Conservation (phyloP, 2,329 filamentous ascomycete genomes). For the Westerdykella aurantiaca region DNA sequence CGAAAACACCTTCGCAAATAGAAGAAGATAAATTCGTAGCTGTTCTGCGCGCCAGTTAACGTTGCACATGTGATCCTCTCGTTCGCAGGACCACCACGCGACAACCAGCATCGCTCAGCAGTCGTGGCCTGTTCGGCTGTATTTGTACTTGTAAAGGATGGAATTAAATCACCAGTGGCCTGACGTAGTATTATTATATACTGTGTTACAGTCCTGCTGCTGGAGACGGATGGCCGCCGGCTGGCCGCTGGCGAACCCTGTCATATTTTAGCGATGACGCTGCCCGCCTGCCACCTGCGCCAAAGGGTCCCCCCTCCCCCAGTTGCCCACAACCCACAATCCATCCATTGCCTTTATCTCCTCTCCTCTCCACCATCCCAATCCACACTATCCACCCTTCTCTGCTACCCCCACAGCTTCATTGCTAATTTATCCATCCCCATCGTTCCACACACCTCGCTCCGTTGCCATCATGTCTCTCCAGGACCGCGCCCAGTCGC, state of each 20-base stretch:
- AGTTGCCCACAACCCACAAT: constrained; percentile 29
- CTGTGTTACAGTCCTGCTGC: too few relatives aligned
- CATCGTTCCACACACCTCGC: constrained; percentile 1
- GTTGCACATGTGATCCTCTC: too few relatives aligned
- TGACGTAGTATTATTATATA: neutral
- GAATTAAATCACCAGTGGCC: neutral
- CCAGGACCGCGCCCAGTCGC: constrained; percentile 71
- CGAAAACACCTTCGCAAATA: too few relatives aligned
- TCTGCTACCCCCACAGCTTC: neutral
- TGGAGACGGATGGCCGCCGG: too few relatives aligned
- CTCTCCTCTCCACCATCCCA: constrained; percentile 4
- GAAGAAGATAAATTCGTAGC: too few relatives aligned
- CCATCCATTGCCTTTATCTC: constrained; percentile 11
- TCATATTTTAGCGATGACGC: constrained; percentile 28
- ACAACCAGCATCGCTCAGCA: too few relatives aligned
- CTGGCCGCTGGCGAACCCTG: too few relatives aligned
- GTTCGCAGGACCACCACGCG: too few relatives aligned
- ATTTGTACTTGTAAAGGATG: neutral
- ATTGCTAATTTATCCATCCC: neutral
- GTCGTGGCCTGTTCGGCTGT: too few relatives aligned
- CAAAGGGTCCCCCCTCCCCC: too few relatives aligned
- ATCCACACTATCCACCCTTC: neutral
- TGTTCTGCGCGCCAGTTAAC: too few relatives aligned
- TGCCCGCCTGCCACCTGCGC: constrained; percentile 13
- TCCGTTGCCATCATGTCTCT: constrained; percentile 56